A percentile compares a stretch with the other conserved stretches of the same genome.
phyloP scores from a whole-genome alignment of 768 basidiomycete species.

The Amanita rubescens region DNA sequence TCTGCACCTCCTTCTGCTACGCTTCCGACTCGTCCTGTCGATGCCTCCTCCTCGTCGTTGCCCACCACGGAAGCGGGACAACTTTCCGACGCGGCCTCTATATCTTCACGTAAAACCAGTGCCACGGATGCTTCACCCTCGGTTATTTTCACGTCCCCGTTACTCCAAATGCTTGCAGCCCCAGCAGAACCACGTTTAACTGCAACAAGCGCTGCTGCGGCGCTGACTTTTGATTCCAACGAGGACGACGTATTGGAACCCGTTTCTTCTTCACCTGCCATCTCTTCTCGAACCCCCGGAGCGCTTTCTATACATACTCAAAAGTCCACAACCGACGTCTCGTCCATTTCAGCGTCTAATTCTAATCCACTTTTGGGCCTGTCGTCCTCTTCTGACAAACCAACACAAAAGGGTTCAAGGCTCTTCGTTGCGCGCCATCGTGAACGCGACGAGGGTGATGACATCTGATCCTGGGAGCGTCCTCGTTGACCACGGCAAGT shows the following conservation, averaged over 20 bases:
- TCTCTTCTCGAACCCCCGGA: neutral
- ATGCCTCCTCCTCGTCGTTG: no score
- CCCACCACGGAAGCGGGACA: neutral
- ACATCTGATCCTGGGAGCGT: slow-evolving; percentile 70
- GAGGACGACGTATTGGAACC: neutral
- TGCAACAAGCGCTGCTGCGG: neutral
- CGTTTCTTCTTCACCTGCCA: neutral
- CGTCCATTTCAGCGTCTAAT: slow-evolving; percentile 21
- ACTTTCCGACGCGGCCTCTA: neutral
- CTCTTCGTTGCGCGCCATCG: slow-evolving; percentile 64
- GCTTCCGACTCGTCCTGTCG: slow-evolving; percentile 13
- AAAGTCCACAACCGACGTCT: neutral
- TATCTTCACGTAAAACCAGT: slow-evolving; percentile 8
- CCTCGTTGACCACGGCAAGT: slow-evolving; percentile 61
- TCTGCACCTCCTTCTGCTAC: slow-evolving; percentile 13
- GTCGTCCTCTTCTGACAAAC: slow-evolving; percentile 27
- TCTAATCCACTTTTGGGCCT: slow-evolving; percentile 33
- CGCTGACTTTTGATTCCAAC: neutral
- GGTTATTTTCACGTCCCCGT: neutral
- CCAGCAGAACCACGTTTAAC: slow-evolving; percentile 2
- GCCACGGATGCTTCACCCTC: slow-evolving; percentile 3
- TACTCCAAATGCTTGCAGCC: neutral
- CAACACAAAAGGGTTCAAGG: slow-evolving; percentile 43
- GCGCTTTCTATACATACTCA: neutral
- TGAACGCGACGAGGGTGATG: slow-evolving; percentile 84